Base-by-base conservation (phyloP, 2,329 filamentous ascomycete species). In the Pseudogymnoascus sp. region DNA sequence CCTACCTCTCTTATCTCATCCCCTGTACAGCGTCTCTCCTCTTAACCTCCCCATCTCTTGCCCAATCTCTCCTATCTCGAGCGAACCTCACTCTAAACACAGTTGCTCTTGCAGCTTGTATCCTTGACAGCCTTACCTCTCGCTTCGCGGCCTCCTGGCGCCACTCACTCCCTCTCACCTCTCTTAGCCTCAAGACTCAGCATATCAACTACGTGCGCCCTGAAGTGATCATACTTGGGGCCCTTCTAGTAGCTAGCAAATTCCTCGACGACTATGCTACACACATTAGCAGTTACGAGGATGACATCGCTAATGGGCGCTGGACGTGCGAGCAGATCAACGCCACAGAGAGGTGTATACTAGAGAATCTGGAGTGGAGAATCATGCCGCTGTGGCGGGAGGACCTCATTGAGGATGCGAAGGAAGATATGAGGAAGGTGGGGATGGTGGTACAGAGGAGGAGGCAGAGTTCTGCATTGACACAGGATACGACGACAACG, bases 251-350 rank as follows among this genome's bases (percentile, higher is more conserved):
- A 61, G 84, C 85, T 16, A 77, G 80, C 69, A 88, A 89, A 73
- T 88, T 88, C 68, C 77, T 82, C 42, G 82, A 87, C 67, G 86
- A 89, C 73, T 74, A 76, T 60, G 79, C 84, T 68, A 77, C 80
- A 65, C 74, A 77, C 4, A 82, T 82, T 0, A 74, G 76, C 58
- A 80, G 80, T 69, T 87, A 84, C 73, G 77, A 78, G 64, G 68
- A 75, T 14, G 72, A 71, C 28, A 87, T 84, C 83, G 84, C 81
- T 28, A 75, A 73, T 30, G 75, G 77, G 59, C 68, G 80, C 58
- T 89, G 86, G 84, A 81, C 83, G 2, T 79, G 78, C 68, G 78
- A 81, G 63, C 84, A 88, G 75, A 78, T 88, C 68, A 87, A 86
- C 67, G 79, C 79, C 60, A 87, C 85, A 1, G 84, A 88, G 73